phyloP scores from a whole-genome alignment of 345 rosid species.

The Mangifera indica region DNA sequence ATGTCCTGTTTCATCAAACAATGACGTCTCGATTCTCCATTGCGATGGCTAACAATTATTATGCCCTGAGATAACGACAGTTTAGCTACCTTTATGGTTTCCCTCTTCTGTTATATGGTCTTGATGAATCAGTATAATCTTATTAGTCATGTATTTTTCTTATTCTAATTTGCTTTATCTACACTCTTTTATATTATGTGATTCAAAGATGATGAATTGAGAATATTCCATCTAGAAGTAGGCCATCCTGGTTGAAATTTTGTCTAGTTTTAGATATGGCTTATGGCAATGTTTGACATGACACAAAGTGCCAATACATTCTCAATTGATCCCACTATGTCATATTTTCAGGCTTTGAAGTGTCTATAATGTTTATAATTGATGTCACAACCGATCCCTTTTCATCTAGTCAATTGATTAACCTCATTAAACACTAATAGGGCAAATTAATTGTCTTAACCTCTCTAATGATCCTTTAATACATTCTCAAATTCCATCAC shows the following conservation, averaged over 20 bases:
- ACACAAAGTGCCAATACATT: background rate
- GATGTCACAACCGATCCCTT: too few species aligned
- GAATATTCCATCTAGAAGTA: background rate
- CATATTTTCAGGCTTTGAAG: too few species aligned
- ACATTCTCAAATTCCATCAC: too few species aligned
- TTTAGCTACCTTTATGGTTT: conserved; percentile 33
- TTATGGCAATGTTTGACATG: background rate
- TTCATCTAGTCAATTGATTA: too few species aligned
- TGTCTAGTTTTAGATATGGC: background rate
- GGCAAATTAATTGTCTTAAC: too few species aligned
- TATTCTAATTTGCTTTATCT: conserved; percentile 8
- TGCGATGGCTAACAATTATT: conserved; percentile 15
- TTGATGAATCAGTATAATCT: too few species aligned
- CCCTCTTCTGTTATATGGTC: background rate
- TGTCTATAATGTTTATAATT: too few species aligned
- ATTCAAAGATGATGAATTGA: background rate
- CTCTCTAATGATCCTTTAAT: too few species aligned
- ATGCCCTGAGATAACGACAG: conserved; percentile 33
- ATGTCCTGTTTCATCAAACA: conserved; percentile 12
- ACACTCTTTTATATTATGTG: background rate
- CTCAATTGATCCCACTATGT: too few species aligned
- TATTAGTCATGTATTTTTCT: too few species aligned
- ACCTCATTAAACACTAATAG: too few species aligned
- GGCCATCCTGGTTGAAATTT: background rate
- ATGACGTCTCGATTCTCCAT: conserved; percentile 24